Evolutionary conservation across 2,329 filamentous ascomycete species (phyloP), one percentile per base, ranked within the genome.

Genomic region (Penicillium sp.): DNA sequence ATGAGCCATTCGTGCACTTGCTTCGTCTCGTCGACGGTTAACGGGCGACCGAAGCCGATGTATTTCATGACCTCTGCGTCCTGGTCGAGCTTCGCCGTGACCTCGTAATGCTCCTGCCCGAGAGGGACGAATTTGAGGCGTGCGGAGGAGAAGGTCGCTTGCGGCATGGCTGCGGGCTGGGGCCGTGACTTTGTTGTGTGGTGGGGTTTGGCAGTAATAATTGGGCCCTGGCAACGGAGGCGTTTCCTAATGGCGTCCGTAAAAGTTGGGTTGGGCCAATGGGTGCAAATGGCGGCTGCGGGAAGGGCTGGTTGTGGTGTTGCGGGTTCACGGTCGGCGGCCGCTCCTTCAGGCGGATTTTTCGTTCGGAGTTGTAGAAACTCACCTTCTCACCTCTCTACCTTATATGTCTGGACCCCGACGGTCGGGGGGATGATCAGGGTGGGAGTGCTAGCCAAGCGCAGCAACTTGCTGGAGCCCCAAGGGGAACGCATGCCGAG

Each of bases 41-140:
- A 50, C 3, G 63, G 63, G 17, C 51, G 54, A 7, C 63, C 63
- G 55, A 57, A 63, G 9, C 53, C 60, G 38, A 65, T 60, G 50
- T 65, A 52, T 17, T 48, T 54, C 63, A 65, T 65, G 44, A 65
- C 63, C 6, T 58, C 52, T 6, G 63, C 44, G 50, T 65, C 60
- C 31, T 53, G 56, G 54, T 65, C 63, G 7, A 65, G 57, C 31
- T 57, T 45, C 11, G 48, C 56, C 26, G 60, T 63, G 48, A 63
- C 47, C 7, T 52, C 48, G 35, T 29, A 47, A 45, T 60, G 58
- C 7, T 55, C 51, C 7, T 19, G 13, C 9, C 29, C 35, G 50
- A 55, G 45, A 30, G 58, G 58, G 31, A 60, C 50, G 44, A 60
- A 45, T 21, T 38, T 48, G 38, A 60, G 45, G 11, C 58, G 58